Base-by-base conservation (phyloP, 1,139 yeast species). In the Kurtzmaniella quercitrusa region DNA sequence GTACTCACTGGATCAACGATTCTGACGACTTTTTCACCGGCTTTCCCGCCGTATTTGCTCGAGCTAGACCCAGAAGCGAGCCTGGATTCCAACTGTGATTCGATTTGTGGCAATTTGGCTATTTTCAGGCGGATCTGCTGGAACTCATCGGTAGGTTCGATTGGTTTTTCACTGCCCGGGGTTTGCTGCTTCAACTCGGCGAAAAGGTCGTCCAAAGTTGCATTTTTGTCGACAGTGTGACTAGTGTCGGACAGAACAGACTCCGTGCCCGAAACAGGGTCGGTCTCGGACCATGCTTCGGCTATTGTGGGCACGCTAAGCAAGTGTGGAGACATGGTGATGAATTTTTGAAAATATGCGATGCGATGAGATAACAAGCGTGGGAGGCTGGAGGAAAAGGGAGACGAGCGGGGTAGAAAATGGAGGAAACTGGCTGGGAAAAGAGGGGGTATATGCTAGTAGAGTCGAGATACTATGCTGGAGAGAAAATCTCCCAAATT, bases 1-100 rank as follows among this genome's bases (percentile, higher is more conserved):
- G 45, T 52, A 19, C 51, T 48, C 39, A 81, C 74, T 2, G 85
- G 84, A 53, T 82, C 87, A 45, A 75, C 68, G 10, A 81, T 67
- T 37, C 55, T 57, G n/a, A 64, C 62, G 7, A 66, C 53, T 41
- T 62, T 62, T 27, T 48, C 44, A 21, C 40, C 44, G 23, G 34
- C 39, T 40, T 44, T 45, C 8, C 14, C 15, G 8, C 19, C 37
- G 29, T 25, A 37, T 9, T 25, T 17, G 9, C 25, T 36, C 2
- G 25, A 4, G 45, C 57, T 45, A 34, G 53, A 51, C 1, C 37
- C 38, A 8, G 47, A 46, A 23, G 48, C 46, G 23, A 64, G 41
- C 10, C 57, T 53, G n/a, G 46, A 45, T 36, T 67, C 70, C 41
- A 65, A 54, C 33, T 55, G 54, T 18, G 66, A 58, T n/a, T 58